Evolutionary conservation across 305 asterid genomes (phyloP), one percentile per base, ranked within the genome.

Genomic region (Salvia sclarea): DNA sequence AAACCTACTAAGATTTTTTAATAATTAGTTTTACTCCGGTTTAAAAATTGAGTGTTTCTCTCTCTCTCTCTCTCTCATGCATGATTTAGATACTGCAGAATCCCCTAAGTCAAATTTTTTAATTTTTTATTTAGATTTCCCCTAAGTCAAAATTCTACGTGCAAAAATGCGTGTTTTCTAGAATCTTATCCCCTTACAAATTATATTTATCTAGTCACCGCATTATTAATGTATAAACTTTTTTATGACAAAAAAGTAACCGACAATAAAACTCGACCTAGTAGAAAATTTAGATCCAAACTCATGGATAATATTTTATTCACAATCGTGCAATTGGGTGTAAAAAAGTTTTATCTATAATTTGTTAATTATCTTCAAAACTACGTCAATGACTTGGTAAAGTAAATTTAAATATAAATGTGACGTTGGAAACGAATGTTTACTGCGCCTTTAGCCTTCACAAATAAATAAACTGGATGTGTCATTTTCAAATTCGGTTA

Each of bases 131-230:
- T n/a, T n/a, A n/a, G n/a, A n/a, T n/a, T 11, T 38, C 17, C 21
- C 6, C 12, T n/a, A 1, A 70, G 75, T 72, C 81, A 72, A 72
- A 72, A 56, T 31, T 33, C 20, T 4, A 44, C 65, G 33, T 68
- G 61, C 70, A 37, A 52, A 54, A 64, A n/a, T 44, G 30, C 79
- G 79, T 61, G 79, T 74, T 74, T 70, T 78, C 77, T 74, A 70
- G 77, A 70, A 74, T 61, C 17, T 30, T 6, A 28, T 55, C 43
- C 14, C 3, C 61, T 14, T 28, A 28, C 6, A 14, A 28, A 30
- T 55, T 25, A 54, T 25, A 24, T 6, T 54, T 54, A 25, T 1
- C 60, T 13, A 53, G 13, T 4, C 18, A 45, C 33, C 33, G 5
- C 6, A 28, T 28, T n/a, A n/a, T n/a, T n/a, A n/a, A n/a, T n/a